phyloP scores from a whole-genome alignment of 2,329 filamentous ascomycete genomes.

The Verticillium longisporum region DNA sequence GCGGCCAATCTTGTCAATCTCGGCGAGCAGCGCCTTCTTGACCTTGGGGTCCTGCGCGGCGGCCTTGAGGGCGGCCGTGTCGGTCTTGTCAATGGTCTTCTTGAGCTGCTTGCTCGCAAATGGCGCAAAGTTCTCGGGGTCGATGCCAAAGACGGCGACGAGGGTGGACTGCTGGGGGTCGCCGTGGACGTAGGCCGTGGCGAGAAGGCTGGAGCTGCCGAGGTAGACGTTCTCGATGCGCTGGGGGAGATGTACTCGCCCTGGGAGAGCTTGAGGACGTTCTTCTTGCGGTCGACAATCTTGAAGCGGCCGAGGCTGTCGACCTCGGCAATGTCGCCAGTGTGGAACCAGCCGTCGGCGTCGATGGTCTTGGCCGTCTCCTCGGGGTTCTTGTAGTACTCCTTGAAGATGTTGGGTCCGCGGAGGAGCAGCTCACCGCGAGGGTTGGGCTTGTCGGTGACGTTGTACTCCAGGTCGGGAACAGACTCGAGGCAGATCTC shows the following conservation, averaged over 20 bases:
- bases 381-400: slow-evolving; percentile 85
- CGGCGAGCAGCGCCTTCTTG: slow-evolving; percentile 65
- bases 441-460: slow-evolving; percentile 80
- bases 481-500: slow-evolving; percentile 82
- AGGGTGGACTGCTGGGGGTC: slow-evolving; percentile 76
- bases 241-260: slow-evolving; percentile 96
- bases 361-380: slow-evolving; percentile 81
- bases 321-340: slow-evolving; percentile 82
- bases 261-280: slow-evolving; percentile 96
- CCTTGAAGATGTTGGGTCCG: slow-evolving; percentile 71
- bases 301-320: slow-evolving; percentile 80
- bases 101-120: slow-evolving; percentile 75
- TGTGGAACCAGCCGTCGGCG: slow-evolving; percentile 93
- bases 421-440: slow-evolving; percentile 85
- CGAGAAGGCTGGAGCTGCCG: slow-evolving; percentile 70
- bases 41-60: slow-evolving; percentile 66
- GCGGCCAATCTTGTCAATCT: slow-evolving; percentile 71
- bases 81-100: slow-evolving; percentile 54
- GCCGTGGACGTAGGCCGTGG: slow-evolving; percentile 84
- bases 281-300: slow-evolving; percentile 97
- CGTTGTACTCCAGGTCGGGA: slow-evolving; percentile 88
- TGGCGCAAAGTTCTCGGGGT: slow-evolving; percentile 74
- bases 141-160: slow-evolving; percentile 82
- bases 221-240: slow-evolving; percentile 93
- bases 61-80: slow-evolving; percentile 59